Base-by-base conservation (phyloP, 495 filamentous ascomycete genomes). In the Glonium stellatum region DNA sequence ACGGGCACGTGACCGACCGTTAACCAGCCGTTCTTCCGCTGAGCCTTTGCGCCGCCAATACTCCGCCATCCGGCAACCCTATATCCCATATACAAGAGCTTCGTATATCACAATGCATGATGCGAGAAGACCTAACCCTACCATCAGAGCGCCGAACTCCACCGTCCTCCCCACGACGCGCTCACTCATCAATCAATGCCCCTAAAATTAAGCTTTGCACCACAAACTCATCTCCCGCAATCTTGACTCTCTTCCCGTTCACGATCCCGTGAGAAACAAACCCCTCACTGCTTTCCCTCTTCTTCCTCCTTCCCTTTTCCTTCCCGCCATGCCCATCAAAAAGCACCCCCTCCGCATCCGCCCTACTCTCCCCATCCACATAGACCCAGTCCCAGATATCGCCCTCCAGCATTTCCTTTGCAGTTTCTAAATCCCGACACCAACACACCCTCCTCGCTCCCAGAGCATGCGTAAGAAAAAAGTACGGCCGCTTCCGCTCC, bases 181-280 rank as follows among this genome's bases (percentile, higher is more conserved):
- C 41, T 59, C 55, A 37, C 60, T 51, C 81, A 54, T 90, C 87
- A 64, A 88, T 78, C 62, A 96, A 66, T 57, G 81, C 82, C 5
- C 92, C 93, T 55, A 96, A 67, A 62, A 98, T 97, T 60, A 97
- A 74, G 70, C 91, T 97, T 76, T 98, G 95, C 58, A 95, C 85
- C 34, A 97, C 82, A 69, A 89, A 83, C 69, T 97, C 92, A 74
- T 95, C 89, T 35, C 85, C 86, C 47, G 96, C 80, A 59, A 89
- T 69, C 69, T 78, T 80, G 39, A 86, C 75, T 65, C 71, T 78
- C 64, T 80, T 79, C 9, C 58, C 61, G 13, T n/a, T 42, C 5
- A 67, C 54, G n/a, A 54, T 64, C 67, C 53, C 76, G 67, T 60
- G 58, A 64, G 46, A 39, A 0, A 60, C 54, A 46, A 51, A 65